phyloP scores from a whole-genome alignment of 2,329 filamentous ascomycete genomes.

The Phialocephala subalpina region DNA sequence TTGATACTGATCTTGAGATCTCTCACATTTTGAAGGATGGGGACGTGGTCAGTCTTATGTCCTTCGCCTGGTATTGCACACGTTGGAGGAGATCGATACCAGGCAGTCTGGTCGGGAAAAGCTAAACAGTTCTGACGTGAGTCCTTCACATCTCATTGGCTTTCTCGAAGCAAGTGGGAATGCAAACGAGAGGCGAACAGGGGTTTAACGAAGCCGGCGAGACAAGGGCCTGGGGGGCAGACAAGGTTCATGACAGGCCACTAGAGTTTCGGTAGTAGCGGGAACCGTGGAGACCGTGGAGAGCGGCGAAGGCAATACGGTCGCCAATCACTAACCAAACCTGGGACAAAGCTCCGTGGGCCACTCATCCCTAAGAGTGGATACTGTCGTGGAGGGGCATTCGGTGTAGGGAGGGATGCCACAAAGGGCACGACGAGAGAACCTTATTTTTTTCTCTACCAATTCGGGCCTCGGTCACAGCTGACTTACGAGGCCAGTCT shows the following conservation, averaged over 20 bases:
- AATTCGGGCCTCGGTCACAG: not conserved
- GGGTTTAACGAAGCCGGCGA: not conserved
- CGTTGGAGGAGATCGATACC: not conserved
- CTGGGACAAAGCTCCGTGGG: too few species aligned
- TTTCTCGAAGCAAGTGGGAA: not conserved
- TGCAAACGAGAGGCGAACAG: not conserved
- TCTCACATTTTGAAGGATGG: not conserved
- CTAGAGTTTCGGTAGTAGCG: constrained; percentile 3
- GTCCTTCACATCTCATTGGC: not conserved
- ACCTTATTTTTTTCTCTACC: not conserved
- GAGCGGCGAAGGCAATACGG: too few species aligned
- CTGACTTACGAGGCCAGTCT: not conserved
- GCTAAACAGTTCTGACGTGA: constrained; percentile 1
- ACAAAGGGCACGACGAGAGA: not conserved
- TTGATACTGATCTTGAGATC: not conserved
- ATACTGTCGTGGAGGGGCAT: not conserved
- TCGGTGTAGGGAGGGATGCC: constrained; percentile 3
- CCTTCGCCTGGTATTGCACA: not conserved
- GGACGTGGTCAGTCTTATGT: not conserved
- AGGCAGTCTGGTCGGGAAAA: not conserved
- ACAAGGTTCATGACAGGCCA: not conserved
- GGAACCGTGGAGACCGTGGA: not conserved
- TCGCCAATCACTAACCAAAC: too few species aligned
- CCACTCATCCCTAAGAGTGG: not conserved
- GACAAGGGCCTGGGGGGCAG: not conserved